Base-by-base conservation (phyloP, 345 rosid genomes). In the Murraya paniculata region DNA sequence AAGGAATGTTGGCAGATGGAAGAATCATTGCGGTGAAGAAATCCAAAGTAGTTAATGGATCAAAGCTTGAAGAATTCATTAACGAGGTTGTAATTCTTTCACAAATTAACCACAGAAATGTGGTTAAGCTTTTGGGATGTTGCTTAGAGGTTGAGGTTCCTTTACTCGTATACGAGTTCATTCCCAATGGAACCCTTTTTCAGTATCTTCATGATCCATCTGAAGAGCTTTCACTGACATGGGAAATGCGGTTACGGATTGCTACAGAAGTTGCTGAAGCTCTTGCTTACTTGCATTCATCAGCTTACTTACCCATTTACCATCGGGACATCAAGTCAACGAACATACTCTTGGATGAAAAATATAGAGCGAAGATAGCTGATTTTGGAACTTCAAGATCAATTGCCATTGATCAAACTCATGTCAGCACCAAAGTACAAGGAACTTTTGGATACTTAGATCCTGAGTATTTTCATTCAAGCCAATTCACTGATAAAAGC, bases 11-110 rank as follows among this genome's bases (percentile, higher is more conserved):
- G 2, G 55, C 4, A 0, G 57, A 73, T 39, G 77, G 68, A 73
- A 36, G 67, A 73, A 73, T 73, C 21, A 48, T 76, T 53, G 73
- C 79, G 11, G 64, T 76, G 4, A 76, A 76, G 10, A 76, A 55
- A 31, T 76, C 79, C 35, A 76, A 64, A 53, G 35, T 55, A 14
- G 31, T 55, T 14, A 55, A 76, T 66, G 24, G 55, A 35, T 35
- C 19, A 10, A 76, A 55, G 33, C 31, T 76, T 18, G 65, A 76
- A 50, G 64, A 67, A 76, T 73, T 60, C 77, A 73, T 73, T 10
- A 73, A 73, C 9, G 77, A 73, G 35, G 68, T 73, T 28, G 68
- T 27, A 6, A 60, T 73, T 73, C 77, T 73, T 27, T 73, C 71
- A 0, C 78, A 75, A 64, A 30, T 71, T 22, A 71, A 7, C 19